Evolutionary conservation across 768 basidiomycete species (phyloP).

Genomic region (Kwoniella mangroviensis): DNA sequence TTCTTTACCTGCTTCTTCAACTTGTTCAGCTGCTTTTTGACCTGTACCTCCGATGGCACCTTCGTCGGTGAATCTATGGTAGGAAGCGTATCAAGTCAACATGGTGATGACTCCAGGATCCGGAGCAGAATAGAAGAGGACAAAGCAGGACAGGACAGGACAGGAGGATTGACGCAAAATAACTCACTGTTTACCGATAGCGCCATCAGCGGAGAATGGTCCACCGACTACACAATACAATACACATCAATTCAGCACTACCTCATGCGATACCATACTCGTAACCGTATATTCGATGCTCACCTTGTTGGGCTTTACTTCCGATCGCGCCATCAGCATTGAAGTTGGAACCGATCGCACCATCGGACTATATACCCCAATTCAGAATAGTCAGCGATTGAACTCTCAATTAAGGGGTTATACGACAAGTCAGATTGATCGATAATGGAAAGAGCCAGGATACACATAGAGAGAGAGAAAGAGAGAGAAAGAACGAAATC

Average conservation of each 20-base stretch:
- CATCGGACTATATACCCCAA: slow-evolving; percentile 43
- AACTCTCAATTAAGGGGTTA: too few relatives aligned
- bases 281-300: too few relatives aligned
- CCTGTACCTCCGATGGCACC: slow-evolving; percentile 38
- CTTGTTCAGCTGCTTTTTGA: slow-evolving; percentile 35
- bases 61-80: slow-evolving; percentile 36
- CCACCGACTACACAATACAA: slow-evolving; percentile 35
- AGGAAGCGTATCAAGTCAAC: not conserved
- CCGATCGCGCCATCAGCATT: slow-evolving; percentile 42
- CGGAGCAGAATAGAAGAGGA: too few relatives aligned
- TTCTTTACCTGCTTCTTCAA: slow-evolving; percentile 35
- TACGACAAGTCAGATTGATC: too few relatives aligned
- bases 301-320: slow-evolving; percentile 31
- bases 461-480: too few relatives aligned
- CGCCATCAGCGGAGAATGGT: slow-evolving; percentile 43
- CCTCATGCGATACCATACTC: too few relatives aligned
- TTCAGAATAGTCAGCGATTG: too few relatives aligned
- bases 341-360: slow-evolving; percentile 42
- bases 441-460: not conserved
- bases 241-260: too few relatives aligned
- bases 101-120: too few relatives aligned
- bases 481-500: not conserved
- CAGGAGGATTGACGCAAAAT: not conserved
- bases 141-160: too few relatives aligned
- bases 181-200: slow-evolving; percentile 45